These are phyloP conservation scores for Flaveria floridana DNA, from an alignment of 140 eudicot genomes.

Conservation along the genomic window DNA sequence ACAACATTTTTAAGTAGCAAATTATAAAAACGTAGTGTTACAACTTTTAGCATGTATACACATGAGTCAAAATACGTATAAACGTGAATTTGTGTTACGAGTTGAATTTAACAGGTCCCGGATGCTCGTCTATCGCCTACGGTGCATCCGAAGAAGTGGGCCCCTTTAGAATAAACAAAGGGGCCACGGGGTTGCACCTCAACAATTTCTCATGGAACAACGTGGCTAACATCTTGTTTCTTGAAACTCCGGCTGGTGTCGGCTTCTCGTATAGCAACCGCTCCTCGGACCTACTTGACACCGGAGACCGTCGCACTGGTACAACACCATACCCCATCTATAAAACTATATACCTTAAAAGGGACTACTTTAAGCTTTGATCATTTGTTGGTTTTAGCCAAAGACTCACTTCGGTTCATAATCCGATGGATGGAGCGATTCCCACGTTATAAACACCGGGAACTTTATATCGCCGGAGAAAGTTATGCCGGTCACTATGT, in stretches of 20 bases:
- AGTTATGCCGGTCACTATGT: slow-evolving; percentile 98
- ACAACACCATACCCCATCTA: not conserved
- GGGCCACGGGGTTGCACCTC: slow-evolving; percentile 64
- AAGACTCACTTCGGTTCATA: slow-evolving; percentile 73
- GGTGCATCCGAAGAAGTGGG: slow-evolving; percentile 99
- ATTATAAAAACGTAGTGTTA: no score
- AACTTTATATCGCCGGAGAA: slow-evolving; percentile 76
- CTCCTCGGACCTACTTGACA: slow-evolving; percentile 74
- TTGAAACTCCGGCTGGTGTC: slow-evolving; percentile 98
- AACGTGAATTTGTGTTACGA: not conserved
- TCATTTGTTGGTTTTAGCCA: slow-evolving; percentile 44
- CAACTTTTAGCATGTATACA: no score
- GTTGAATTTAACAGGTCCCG: slow-evolving; percentile 60
- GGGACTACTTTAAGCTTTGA: not conserved
- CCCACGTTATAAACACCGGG: slow-evolving; percentile 77
- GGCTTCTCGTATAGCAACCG: slow-evolving; percentile 88
- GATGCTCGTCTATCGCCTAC: slow-evolving; percentile 94
- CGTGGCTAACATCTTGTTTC: slow-evolving; percentile 74
- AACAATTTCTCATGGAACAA: slow-evolving; percentile 87
- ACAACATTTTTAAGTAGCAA: not conserved
- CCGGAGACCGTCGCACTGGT: slow-evolving; percentile 96
- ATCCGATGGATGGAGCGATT: slow-evolving; percentile 86
- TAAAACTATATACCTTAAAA: not conserved
- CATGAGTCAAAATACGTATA: no score
- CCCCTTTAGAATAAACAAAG: slow-evolving; percentile 80